phyloP scores from a whole-genome alignment of 257 asterid genomes.

The Ballota nigra region DNA sequence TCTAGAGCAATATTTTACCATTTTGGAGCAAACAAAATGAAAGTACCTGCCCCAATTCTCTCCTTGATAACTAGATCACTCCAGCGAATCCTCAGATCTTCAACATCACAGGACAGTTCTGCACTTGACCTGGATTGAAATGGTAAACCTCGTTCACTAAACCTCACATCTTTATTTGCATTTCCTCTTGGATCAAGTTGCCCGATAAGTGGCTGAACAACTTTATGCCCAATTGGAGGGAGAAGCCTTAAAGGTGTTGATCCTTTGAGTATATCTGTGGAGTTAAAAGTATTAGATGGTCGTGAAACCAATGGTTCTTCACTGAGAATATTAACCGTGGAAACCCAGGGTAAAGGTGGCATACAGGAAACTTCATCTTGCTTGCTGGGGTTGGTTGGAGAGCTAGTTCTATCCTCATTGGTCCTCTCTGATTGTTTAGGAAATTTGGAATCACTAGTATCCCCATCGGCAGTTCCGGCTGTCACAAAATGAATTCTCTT shows the following conservation, averaged over 20 bases:
- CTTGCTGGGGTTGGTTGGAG: constrained; percentile 39
- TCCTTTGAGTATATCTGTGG: constrained; percentile 37
- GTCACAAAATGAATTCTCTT: constrained; percentile 3
- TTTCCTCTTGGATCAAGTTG: constrained; percentile 41
- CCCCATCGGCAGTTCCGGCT: constrained; percentile 51
- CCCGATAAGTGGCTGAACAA: constrained; percentile 36
- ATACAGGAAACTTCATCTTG: constrained; percentile 39
- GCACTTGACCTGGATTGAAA: constrained; percentile 44
- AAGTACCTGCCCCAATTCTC: constrained; percentile 83
- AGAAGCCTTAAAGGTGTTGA: constrained; percentile 34
- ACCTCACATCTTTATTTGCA: constrained; percentile 32
- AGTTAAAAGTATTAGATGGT: constrained; percentile 32
- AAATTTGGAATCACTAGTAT: constrained; percentile 34
- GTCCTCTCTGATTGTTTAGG: constrained; percentile 39
- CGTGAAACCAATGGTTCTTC: constrained; percentile 37
- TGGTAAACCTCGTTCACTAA: constrained; percentile 41
- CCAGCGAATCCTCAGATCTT: constrained; percentile 76
- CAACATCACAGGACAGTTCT: constrained; percentile 49
- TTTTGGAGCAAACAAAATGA: constrained; percentile 18
- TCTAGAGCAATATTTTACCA: constrained; percentile 5
- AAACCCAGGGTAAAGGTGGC: constrained; percentile 38
- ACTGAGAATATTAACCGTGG: constrained; percentile 35
- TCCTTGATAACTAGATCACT: constrained; percentile 74
- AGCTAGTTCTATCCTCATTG: constrained; percentile 40
- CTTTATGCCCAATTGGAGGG: constrained; percentile 46